Evolutionary conservation across 495 filamentous ascomycete species (phyloP).

Genomic region (Neurospora sp.): DNA sequence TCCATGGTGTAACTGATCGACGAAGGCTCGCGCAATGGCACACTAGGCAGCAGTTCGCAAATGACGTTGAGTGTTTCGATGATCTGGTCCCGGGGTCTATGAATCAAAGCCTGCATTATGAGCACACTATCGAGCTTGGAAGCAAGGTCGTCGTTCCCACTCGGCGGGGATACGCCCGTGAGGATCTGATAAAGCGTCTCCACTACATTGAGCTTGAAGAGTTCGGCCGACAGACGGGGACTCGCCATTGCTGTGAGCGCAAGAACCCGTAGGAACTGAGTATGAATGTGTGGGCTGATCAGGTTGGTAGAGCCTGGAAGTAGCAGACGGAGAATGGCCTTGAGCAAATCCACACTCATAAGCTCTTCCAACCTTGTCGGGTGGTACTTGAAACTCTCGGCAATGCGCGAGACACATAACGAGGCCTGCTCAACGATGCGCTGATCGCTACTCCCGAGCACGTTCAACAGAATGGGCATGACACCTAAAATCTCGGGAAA

Average conservation of each 20-base stretch:
- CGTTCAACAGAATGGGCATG: slow-evolving; percentile 88
- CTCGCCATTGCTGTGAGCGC: slow-evolving; percentile 83
- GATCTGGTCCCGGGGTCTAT: slow-evolving; percentile 91
- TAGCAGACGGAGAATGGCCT: slow-evolving; percentile 78
- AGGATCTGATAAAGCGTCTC: slow-evolving; percentile 97
- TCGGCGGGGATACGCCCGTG: slow-evolving; percentile 88
- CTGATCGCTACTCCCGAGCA: slow-evolving; percentile 85
- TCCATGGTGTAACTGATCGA: slow-evolving; percentile 42
- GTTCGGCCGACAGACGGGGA: slow-evolving; percentile 73
- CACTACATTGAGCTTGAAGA: slow-evolving; percentile 94
- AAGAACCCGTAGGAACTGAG: slow-evolving; percentile 86
- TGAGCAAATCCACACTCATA: slow-evolving; percentile 75
- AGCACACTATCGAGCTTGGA: slow-evolving; percentile 91
- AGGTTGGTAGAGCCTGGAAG: slow-evolving; percentile 92
- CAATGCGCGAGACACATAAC: slow-evolving; percentile 90
- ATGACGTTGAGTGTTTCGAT: slow-evolving; percentile 97
- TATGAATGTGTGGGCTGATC: slow-evolving; percentile 92
- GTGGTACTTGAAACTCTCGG: slow-evolving; percentile 89
- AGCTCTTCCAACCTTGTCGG: slow-evolving; percentile 84
- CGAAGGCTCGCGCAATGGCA: slow-evolving; percentile 43
- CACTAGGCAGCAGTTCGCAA: slow-evolving; percentile 80
- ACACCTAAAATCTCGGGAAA: slow-evolving; percentile 83
- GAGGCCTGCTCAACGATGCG: slow-evolving; percentile 96
- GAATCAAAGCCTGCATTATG: slow-evolving; percentile 97
- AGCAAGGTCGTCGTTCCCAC: slow-evolving; percentile 68